Percentiles rank a stretch among this genome's conserved stretches.
These are phyloP conservation scores for Xylariaceae sp. DNA, from an alignment of 2,329 filamentous ascomycete genomes.

Conservation along the genomic window DNA sequence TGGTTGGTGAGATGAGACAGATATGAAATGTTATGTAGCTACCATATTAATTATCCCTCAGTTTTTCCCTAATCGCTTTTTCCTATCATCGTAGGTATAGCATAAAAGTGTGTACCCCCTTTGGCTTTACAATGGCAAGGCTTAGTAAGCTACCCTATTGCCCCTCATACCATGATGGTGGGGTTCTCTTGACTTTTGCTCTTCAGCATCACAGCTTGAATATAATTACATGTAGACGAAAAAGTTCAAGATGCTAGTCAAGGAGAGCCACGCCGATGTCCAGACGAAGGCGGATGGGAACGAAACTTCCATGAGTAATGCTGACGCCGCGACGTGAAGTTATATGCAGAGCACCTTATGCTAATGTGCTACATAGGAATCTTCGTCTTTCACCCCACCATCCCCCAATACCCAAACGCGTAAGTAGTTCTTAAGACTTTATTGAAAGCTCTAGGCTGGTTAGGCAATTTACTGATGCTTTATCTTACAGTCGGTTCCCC, in stretches of 20 bases:
- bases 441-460: neutral
- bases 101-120: too few species aligned
- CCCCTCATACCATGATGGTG: slow-evolving; percentile 15
- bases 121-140: too few species aligned
- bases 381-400: slow-evolving; percentile 85
- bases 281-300: slow-evolving; percentile 58
- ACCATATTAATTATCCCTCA: neutral
- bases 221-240: slow-evolving; percentile 7
- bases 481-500: slow-evolving; percentile 67
- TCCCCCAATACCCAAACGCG: slow-evolving; percentile 85
- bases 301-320: slow-evolving; percentile 59
- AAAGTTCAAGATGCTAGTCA: slow-evolving; percentile 55
- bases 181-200: slow-evolving; percentile 2
- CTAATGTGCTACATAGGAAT: slow-evolving; percentile 65
- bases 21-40: slow-evolving; percentile 5
- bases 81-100: too few species aligned
- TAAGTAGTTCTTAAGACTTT: slow-evolving; percentile 48
- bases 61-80: too few species aligned
- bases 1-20: too few species aligned
- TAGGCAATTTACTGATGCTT: slow-evolving; percentile 25
- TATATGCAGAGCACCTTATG: neutral
- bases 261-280: slow-evolving; percentile 59
- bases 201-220: neutral
- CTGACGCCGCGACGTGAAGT: neutral
- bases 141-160: slow-evolving; percentile 11